Evolutionary conservation across 2,329 filamentous ascomycete genomes (phyloP).

Genomic region (Diaporthe aspalathi): DNA sequence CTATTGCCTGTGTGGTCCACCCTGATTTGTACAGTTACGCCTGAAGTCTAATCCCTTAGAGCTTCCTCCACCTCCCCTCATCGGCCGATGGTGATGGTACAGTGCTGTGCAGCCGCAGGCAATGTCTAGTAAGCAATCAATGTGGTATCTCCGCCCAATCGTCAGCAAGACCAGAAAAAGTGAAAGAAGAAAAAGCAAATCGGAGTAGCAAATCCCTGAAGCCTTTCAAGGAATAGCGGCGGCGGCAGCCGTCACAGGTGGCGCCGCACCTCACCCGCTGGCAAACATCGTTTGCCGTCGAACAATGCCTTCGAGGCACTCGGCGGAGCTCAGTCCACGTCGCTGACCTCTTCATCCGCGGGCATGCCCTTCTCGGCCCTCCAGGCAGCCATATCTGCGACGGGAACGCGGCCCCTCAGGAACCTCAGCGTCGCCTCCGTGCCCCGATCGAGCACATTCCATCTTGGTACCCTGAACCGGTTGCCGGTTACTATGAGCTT

Average conservation of each 20-base stretch:
- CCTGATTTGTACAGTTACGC: slow-evolving; percentile 9
- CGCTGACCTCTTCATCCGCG: slow-evolving; percentile 46
- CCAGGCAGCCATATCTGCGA: slow-evolving; percentile 69
- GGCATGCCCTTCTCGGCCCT: slow-evolving; percentile 56
- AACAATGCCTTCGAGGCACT: neutral
- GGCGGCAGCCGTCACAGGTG: neutral
- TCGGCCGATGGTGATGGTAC: neutral
- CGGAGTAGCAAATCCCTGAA: slow-evolving; percentile 12
- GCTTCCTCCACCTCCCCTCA: neutral
- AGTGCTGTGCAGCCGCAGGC: neutral
- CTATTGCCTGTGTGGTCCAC: neutral
- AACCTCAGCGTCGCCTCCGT: slow-evolving; percentile 87
- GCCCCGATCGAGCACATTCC: slow-evolving; percentile 85
- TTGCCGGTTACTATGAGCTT: slow-evolving; percentile 85
- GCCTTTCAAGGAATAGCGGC: neutral
- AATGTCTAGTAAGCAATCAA: neutral
- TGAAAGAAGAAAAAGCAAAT: slow-evolving; percentile 7
- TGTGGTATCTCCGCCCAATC: slow-evolving; percentile 11
- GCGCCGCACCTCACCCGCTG: neutral
- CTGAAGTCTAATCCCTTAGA: neutral
- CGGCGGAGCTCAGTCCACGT: slow-evolving; percentile 44
- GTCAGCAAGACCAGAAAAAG: slow-evolving; percentile 2
- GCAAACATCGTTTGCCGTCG: neutral
- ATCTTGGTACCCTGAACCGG: slow-evolving; percentile 86
- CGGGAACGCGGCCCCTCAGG: slow-evolving; percentile 80